A percentile compares a stretch with the other conserved stretches of the same genome.
Evolutionary conservation across 495 filamentous ascomycete species (phyloP).

Genomic region (Penicillium taxi): DNA sequence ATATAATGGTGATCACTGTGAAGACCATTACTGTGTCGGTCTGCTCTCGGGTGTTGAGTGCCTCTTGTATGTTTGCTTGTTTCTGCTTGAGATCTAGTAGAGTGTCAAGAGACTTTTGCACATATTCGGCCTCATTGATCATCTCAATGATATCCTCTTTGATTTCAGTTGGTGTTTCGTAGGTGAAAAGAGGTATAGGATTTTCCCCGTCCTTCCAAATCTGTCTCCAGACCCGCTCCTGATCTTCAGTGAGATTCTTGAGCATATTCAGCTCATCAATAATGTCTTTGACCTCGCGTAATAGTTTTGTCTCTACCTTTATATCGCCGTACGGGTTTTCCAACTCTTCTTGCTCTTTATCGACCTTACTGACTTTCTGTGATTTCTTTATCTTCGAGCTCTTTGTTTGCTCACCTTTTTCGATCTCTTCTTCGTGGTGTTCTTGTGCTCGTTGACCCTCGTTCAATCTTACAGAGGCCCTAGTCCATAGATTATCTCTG

Average conservation of each 20-base stretch:
- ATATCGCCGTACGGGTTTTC: slow-evolving; percentile 11
- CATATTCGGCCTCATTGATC: slow-evolving; percentile 15
- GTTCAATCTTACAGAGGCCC: no score
- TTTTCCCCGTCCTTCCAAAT: neutral
- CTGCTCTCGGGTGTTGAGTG: slow-evolving; percentile 46
- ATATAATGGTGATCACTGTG: slow-evolving; percentile 52
- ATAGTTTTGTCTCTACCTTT: slow-evolving; percentile 14
- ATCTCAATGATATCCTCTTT: slow-evolving; percentile 16
- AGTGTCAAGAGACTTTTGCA: slow-evolving; percentile 7
- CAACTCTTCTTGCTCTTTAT: neutral
- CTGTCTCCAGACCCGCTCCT: slow-evolving; percentile 16
- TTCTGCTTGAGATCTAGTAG: slow-evolving; percentile 45
- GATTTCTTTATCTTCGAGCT: no score
- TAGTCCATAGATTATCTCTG: no score
- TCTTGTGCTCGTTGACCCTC: no score
- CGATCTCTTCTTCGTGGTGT: no score
- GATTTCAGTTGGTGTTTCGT: slow-evolving; percentile 13
- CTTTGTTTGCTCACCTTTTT: no score
- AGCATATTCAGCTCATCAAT: slow-evolving; percentile 26
- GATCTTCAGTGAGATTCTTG: slow-evolving; percentile 20
- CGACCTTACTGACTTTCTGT: no score
- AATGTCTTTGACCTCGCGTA: slow-evolving; percentile 21
- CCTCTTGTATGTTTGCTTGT: slow-evolving; percentile 51
- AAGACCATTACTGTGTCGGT: slow-evolving; percentile 53
- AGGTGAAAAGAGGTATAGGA: neutral